These are phyloP conservation scores for Rubroshorea leprosula DNA, from an alignment of 345 rosid species.

Conservation along the genomic window DNA sequence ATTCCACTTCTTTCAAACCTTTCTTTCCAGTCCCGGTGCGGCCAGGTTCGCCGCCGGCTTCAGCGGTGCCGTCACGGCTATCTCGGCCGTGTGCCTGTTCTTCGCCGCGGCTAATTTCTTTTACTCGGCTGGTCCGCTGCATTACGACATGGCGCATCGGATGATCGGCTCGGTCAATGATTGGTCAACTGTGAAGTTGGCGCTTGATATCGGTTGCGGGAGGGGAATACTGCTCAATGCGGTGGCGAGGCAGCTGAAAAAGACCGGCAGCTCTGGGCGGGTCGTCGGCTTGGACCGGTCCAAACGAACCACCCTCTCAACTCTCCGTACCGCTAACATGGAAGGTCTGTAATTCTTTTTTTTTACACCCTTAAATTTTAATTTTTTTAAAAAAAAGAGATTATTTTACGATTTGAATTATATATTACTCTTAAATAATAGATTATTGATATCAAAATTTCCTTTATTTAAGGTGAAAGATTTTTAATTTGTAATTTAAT, in stretches of 20 bases:
- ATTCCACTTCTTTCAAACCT: conserved; percentile 42
- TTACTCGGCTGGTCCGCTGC: conserved; percentile 73
- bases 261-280: conserved; percentile 90
- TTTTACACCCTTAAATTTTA: neutral
- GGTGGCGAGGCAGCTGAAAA: conserved; percentile 93
- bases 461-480: no score
- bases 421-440: no score
- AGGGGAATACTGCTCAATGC: conserved; percentile 79
- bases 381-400: no score
- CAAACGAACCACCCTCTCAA: conserved; percentile 72
- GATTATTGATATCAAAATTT: no score
- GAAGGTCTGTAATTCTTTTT: conserved; percentile 46
- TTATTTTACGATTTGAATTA: no score
- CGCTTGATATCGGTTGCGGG: conserved; percentile 94
- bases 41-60: conserved; percentile 81
- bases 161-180: conserved; percentile 77
- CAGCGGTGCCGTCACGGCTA: conserved; percentile 58
- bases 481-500: no score
- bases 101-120: conserved; percentile 77
- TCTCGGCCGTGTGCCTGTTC: conserved; percentile 68
- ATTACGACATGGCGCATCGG: conserved; percentile 85
- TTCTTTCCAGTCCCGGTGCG: conserved; percentile 34
- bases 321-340: conserved; percentile 77
- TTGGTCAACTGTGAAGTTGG: conserved; percentile 86
- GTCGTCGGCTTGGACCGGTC: conserved; percentile 87